Evolutionary conservation across 345 rosid genomes (phyloP).

Genomic region (Salix dunnii): DNA sequence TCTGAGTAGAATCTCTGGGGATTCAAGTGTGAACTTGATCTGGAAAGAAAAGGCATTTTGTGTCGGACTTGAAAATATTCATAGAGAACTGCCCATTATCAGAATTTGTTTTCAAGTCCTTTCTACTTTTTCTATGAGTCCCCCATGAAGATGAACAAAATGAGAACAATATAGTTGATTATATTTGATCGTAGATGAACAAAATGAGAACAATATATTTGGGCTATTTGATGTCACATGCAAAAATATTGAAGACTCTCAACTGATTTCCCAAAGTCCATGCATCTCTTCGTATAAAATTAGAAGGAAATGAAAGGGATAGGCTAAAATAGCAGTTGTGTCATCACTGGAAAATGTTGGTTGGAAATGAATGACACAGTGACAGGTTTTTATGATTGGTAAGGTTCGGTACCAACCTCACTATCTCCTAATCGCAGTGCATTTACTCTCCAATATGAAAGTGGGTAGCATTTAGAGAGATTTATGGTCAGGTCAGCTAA

Average conservation of each 20-base stretch:
- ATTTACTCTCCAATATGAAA: constrained; percentile 30
- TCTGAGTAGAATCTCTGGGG: too few species aligned
- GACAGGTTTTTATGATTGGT: constrained; percentile 21
- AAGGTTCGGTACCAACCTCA: constrained; percentile 17
- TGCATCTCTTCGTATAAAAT: neutral
- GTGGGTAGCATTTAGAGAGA: constrained; percentile 40
- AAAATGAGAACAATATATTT: too few species aligned
- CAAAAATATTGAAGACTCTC: neutral
- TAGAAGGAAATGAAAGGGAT: neutral
- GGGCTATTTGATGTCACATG: neutral
- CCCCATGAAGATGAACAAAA: too few species aligned
- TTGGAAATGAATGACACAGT: constrained; percentile 10
- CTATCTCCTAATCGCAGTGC: constrained; percentile 24
- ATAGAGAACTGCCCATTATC: too few species aligned
- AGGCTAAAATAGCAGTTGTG: neutral
- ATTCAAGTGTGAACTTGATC: too few species aligned
- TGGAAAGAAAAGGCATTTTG: too few species aligned
- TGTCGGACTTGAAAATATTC: too few species aligned
- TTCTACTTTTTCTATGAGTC: too few species aligned
- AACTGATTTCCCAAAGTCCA: neutral
- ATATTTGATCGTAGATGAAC: too few species aligned
- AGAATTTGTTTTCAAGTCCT: too few species aligned
- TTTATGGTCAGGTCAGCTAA: constrained; percentile 17
- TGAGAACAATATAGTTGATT: too few species aligned
- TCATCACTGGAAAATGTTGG: neutral